A percentile compares a stretch with the other conserved stretches of the same genome.
phyloP scores from a whole-genome alignment of 768 basidiomycete species.

The Auriscalpium orientale region DNA sequence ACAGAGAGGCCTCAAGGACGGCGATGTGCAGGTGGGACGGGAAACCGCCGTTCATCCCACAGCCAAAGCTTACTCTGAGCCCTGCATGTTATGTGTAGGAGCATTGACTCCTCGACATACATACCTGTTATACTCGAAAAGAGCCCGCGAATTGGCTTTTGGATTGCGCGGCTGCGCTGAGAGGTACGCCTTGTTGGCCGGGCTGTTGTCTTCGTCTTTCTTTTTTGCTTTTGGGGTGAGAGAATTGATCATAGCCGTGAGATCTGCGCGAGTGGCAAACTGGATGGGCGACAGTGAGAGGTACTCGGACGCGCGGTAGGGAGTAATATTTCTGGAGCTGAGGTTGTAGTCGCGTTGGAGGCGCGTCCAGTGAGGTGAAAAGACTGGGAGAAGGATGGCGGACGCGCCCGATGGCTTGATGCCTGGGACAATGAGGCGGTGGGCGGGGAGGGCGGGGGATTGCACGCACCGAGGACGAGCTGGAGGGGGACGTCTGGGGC shows the following conservation, averaged over 20 bases:
- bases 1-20: too few species aligned
- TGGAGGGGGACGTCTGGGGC: not conserved
- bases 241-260: constrained; percentile 5
- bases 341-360: not conserved
- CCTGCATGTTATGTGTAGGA: too few species aligned
- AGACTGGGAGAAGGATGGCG: constrained; percentile 2
- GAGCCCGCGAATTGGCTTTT: constrained; percentile 5
- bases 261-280: not conserved
- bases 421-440: not conserved
- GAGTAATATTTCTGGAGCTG: not conserved
- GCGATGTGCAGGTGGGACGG: too few species aligned
- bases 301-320: constrained; percentile 2
- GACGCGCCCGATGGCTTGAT: constrained; percentile 13
- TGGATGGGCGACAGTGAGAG: constrained; percentile 15
- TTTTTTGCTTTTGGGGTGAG: constrained; percentile 7
- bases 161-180: not conserved
- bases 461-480: constrained; percentile 11
- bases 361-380: not conserved
- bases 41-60: too few species aligned
- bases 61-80: too few species aligned
- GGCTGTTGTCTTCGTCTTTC: constrained; percentile 7
- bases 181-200: constrained; percentile 8
- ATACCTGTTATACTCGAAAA: constrained; percentile 12
- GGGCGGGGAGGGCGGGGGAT: not conserved
- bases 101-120: not conserved